These are phyloP conservation scores for Endothia cerciana DNA, from an alignment of 2,329 filamentous ascomycete species.

Conservation along the genomic window DNA sequence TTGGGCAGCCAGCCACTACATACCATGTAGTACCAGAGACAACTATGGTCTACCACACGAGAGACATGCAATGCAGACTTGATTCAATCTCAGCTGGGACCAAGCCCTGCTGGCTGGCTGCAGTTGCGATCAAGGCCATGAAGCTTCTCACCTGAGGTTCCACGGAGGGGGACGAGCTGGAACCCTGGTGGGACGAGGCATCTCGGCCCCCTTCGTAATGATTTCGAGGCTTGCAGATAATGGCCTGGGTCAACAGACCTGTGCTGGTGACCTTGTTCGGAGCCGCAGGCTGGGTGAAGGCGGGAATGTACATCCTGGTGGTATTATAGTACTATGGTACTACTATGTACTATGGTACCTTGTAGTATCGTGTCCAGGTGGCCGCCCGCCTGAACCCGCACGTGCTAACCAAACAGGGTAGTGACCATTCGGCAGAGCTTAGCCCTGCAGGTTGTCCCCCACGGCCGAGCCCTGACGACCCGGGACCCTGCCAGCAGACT, in stretches of 20 bases:
- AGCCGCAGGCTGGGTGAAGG: background rate
- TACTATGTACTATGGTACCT: background rate
- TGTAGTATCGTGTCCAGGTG: background rate
- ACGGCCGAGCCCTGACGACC: constrained; percentile 5
- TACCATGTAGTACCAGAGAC: background rate
- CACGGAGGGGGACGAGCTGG: background rate
- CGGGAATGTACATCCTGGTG: background rate
- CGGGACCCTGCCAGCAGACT: constrained; percentile 16
- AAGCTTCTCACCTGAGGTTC: background rate
- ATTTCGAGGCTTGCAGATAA: background rate
- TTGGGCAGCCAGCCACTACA: too few relatives aligned
- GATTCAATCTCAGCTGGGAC: background rate
- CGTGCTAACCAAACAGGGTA: constrained; percentile 14
- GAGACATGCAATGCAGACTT: background rate
- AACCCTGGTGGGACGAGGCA: background rate
- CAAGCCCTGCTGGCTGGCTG: background rate
- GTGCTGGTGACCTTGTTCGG: background rate
- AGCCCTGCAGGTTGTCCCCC: background rate
- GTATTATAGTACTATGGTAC: background rate
- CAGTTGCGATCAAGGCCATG: background rate
- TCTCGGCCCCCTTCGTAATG: background rate
- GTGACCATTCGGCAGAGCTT: constrained; percentile 5
- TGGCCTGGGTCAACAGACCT: background rate
- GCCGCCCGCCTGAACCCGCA: constrained; percentile 1
- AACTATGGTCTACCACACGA: background rate